phyloP scores from a whole-genome alignment of 2,329 filamentous ascomycete species.

The Colletotrichum plurivorum region DNA sequence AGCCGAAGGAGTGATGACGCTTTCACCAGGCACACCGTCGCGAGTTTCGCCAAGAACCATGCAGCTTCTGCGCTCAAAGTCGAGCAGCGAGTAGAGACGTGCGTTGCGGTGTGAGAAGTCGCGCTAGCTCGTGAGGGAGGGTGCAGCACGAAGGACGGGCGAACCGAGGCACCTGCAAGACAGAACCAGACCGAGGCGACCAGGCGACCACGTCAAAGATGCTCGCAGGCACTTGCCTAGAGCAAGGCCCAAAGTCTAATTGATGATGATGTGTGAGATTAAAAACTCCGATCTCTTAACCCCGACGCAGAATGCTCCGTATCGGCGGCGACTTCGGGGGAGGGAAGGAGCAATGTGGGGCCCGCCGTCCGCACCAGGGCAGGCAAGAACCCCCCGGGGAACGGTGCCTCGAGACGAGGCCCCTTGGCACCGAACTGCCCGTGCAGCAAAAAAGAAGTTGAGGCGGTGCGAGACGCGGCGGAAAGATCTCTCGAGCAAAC shows the following conservation, averaged over 20 bases:
- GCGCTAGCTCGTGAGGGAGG: neutral
- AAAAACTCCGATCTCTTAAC: slow-evolving; percentile 11
- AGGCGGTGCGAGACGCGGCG: slow-evolving; percentile 13
- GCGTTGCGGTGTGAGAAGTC: no score
- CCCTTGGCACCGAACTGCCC: slow-evolving; percentile 24
- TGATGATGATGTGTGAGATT: neutral
- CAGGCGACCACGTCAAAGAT: neutral
- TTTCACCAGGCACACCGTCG: slow-evolving; percentile 3
- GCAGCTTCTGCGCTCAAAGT: neutral
- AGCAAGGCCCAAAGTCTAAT: neutral
- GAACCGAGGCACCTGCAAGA: slow-evolving; percentile 17
- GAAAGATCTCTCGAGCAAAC: neutral
- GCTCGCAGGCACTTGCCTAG: slow-evolving; percentile 20
- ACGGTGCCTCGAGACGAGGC: slow-evolving; percentile 28
- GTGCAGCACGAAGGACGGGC: neutral
- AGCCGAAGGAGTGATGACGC: neutral
- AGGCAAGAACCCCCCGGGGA: slow-evolving; percentile 8
- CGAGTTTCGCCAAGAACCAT: slow-evolving; percentile 8
- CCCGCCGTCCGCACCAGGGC: slow-evolving; percentile 20
- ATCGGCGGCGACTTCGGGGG: slow-evolving; percentile 20
- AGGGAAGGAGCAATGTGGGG: slow-evolving; percentile 12
- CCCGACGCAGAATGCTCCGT: neutral
- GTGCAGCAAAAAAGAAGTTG: neutral
- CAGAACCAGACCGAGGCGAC: slow-evolving; percentile 14
- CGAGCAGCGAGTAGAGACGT: neutral